Base-by-base conservation (phyloP, 1,284 basidiomycete genomes). In the Apiotrichum domesticum region DNA sequence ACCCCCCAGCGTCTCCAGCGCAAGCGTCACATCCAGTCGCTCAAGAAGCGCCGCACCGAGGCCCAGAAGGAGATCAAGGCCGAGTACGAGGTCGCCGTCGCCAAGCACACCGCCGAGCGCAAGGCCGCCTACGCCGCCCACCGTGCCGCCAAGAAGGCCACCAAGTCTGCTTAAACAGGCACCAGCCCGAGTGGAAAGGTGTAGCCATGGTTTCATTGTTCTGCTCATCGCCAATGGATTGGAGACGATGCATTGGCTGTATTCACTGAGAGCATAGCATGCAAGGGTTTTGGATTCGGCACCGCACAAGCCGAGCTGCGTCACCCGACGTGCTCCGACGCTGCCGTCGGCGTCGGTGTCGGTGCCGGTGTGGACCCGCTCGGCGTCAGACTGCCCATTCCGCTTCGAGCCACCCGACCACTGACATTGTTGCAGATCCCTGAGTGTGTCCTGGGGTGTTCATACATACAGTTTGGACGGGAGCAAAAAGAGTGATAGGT, bases 1-100 rank as follows among this genome's bases (percentile, higher is more conserved):
- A 97, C 93, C 59, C 92, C 94, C 70, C 77, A 88, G 74, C 90
- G 94, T 72, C 87, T 98, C 74, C 95, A 98, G 81, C 89, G 93
- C 79, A 90, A 92, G 80, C 89, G 95, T 72, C 93, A 93, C 83
- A 84, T 95, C 72, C 85, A 82, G 65, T 85, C 90, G 56, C 84
- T 97, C 82, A 90, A 94, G 82, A 86, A 87, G 78, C 85, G 90
- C 79, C 86, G 85, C 78, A 82, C 90, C 75, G 89, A 93, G 75
- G 84, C 82, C 77, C 92, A 96, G 83, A 92, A 92, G 82, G 93
- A 92, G 80, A 87, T 92, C 81, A 90, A 95, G 81, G 75, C 84
- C 62, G 95, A 98, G 81, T 95, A 87, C 84, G 87, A 93, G 83
- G 81, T 82, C 65, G 81, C 94, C 73, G 77, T 98, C 59, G 82